Evolutionary conservation across 2,329 filamentous ascomycete species (phyloP).

Genomic region (Nemania sp.): DNA sequence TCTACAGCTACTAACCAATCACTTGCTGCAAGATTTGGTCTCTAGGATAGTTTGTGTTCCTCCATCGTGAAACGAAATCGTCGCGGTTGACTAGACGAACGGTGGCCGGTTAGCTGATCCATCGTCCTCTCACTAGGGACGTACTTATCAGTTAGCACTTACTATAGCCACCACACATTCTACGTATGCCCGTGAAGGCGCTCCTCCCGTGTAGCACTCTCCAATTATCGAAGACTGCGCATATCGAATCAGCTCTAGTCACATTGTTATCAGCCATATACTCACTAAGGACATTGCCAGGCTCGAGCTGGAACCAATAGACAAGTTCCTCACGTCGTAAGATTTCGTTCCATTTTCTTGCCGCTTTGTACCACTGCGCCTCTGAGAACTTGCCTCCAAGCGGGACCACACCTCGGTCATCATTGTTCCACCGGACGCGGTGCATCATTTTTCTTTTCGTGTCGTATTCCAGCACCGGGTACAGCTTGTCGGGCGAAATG

Average conservation of each 20-base stretch:
- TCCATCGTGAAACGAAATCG: conserved; percentile 77
- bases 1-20: conserved; percentile 34
- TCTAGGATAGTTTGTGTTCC: conserved; percentile 67
- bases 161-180: conserved; percentile 92
- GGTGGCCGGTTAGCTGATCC: background rate
- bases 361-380: conserved; percentile 76
- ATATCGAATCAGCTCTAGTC: background rate
- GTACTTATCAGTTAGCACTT: conserved; percentile 45
- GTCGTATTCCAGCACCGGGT: conserved; percentile 72
- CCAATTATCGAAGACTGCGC: conserved; percentile 91
- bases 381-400: conserved; percentile 53
- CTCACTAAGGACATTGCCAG: conserved; percentile 76
- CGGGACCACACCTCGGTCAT: conserved; percentile 75
- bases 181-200: conserved; percentile 78
- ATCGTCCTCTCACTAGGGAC: background rate
- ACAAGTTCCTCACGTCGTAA: conserved; percentile 67
- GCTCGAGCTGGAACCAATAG: conserved; percentile 79
- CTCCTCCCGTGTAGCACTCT: conserved; percentile 85
- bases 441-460: conserved; percentile 40
- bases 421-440: conserved; percentile 90
- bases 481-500: conserved; percentile 70
- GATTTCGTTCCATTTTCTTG: conserved; percentile 72
- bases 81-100: conserved; percentile 68
- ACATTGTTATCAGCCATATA: conserved; percentile 23
- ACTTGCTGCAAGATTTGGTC: conserved; percentile 47